Evolutionary conservation across 371 early-diverging fungal species (phyloP).

Genomic region (Funneliformis caledonium): DNA sequence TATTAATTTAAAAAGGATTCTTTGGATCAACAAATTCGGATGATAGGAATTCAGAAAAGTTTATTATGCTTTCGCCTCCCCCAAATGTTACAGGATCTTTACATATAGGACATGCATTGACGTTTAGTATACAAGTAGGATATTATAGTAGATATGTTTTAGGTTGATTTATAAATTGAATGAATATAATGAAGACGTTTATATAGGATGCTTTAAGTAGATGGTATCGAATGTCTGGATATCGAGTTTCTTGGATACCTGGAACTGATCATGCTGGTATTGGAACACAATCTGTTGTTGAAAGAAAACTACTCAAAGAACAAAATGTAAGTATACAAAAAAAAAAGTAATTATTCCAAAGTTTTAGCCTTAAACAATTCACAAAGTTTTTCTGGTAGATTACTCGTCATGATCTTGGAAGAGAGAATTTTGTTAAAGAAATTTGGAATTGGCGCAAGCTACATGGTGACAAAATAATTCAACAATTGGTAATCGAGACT

Average conservation of each 20-base stretch:
- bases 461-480: conserved; percentile 63
- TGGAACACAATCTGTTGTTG: conserved; percentile 95
- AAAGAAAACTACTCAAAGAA: conserved; percentile 82
- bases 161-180: background rate
- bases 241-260: conserved; percentile 86
- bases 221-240: conserved; percentile 88
- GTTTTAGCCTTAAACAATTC: background rate
- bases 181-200: background rate
- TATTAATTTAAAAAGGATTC: conserved; percentile 39
- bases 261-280: conserved; percentile 99
- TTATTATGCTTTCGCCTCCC: conserved; percentile 91
- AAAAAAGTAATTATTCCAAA: background rate
- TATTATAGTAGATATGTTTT: background rate
- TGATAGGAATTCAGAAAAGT: conserved; percentile 42
- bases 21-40: conserved; percentile 39
- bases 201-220: conserved; percentile 84
- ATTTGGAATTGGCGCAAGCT: conserved; percentile 88
- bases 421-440: conserved; percentile 84
- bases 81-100: conserved; percentile 97
- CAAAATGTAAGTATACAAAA: conserved; percentile 41
- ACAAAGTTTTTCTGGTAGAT: conserved; percentile 11
- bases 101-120: conserved; percentile 97
- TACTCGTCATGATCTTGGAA: conserved; percentile 70
- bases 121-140: conserved; percentile 75
- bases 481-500: conserved; percentile 51